Percentiles rank a stretch among this genome's conserved stretches.
Conservation (phyloP, 331 rosid genomes). For the Phaseolus coccineus region DNA sequence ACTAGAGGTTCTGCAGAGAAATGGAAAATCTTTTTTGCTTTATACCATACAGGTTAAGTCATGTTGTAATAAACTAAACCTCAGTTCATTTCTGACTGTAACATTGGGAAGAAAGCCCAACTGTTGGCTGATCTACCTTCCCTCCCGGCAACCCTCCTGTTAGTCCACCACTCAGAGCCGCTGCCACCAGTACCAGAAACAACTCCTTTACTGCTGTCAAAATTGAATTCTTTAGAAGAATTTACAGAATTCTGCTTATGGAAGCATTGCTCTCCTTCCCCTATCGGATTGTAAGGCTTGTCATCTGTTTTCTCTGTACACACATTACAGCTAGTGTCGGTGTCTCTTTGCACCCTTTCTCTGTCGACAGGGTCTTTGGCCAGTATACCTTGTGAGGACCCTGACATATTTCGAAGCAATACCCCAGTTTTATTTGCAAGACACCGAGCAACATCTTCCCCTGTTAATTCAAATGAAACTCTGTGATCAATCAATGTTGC, state of each 20-base stretch:
- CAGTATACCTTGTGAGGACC: constrained; percentile 60
- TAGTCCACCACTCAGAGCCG: constrained; percentile 88
- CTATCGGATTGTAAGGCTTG: constrained; percentile 49
- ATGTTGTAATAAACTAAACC: constrained; percentile 46
- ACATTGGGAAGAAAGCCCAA: constrained; percentile 93
- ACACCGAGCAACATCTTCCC: constrained; percentile 94
- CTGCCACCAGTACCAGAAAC: constrained; percentile 54
- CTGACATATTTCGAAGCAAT: constrained; percentile 59
- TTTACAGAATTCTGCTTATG: constrained; percentile 71
- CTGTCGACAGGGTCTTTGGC: constrained; percentile 52
- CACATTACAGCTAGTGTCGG: constrained; percentile 40
- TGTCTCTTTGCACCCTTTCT: constrained; percentile 52
- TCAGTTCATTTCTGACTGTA: constrained; percentile 82
- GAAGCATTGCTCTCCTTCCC: constrained; percentile 61
- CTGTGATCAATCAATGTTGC: constrained; percentile 69
- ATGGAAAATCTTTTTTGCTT: constrained; percentile 36
- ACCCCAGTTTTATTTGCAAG: constrained; percentile 77
- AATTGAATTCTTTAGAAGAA: constrained; percentile 86
- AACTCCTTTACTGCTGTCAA: constrained; percentile 78
- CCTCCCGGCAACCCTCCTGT: constrained; percentile 66
- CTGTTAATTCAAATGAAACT: constrained; percentile 94
- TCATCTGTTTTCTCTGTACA: constrained; percentile 52
- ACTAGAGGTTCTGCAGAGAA: constrained; percentile 49
- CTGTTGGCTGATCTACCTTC: constrained; percentile 77
- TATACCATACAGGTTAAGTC: constrained; percentile 53